phyloP scores from a whole-genome alignment of 1,139 yeast genomes.

The Saccharomycopsis crataegensis region DNA sequence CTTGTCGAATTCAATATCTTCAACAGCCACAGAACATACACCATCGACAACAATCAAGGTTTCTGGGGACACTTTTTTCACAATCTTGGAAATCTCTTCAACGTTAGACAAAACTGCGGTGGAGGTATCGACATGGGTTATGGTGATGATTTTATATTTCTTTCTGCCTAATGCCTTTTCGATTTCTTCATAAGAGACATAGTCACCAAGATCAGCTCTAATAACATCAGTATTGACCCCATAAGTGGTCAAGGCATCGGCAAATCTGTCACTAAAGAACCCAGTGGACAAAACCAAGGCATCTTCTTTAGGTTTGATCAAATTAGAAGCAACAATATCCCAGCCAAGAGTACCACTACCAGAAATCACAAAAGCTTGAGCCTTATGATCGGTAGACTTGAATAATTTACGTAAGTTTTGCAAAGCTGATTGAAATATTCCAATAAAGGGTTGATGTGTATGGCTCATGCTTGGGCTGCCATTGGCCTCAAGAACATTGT shows the following conservation, averaged over 20 bases:
- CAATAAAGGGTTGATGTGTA: conserved; percentile 80
- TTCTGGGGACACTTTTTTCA: conserved; percentile 63
- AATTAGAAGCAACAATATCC: conserved; percentile 82
- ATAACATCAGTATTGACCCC: conserved; percentile 57
- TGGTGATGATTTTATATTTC: conserved; percentile 63
- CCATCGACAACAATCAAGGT: conserved; percentile 85
- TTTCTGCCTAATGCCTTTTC: conserved; percentile 45
- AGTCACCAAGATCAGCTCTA: conserved; percentile 68
- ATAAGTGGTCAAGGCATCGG: conserved; percentile 67
- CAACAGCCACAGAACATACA: conserved; percentile 91
- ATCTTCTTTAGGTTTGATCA: conserved; percentile 46
- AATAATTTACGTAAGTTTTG: conserved; percentile 65
- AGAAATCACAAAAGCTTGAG: conserved; percentile 76
- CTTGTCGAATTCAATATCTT: conserved; percentile 71
- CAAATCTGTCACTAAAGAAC: conserved; percentile 81
- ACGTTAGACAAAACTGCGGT: conserved; percentile 84
- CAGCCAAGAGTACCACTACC: conserved; percentile 96
- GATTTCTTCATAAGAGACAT: conserved; percentile 51
- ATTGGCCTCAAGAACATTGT: conserved; percentile 75
- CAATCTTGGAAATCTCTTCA: conserved; percentile 50
- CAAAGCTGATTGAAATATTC: conserved; percentile 64
- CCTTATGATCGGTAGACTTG: conserved; percentile 52
- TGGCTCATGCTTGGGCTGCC: conserved; percentile 83
- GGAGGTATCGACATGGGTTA: conserved; percentile 95
- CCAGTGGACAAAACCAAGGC: conserved; percentile 87